Percentiles rank a stretch among this genome's conserved stretches.
Evolutionary conservation across 2,329 filamentous ascomycete genomes (phyloP).

Genomic region (Arthroderma sp.): DNA sequence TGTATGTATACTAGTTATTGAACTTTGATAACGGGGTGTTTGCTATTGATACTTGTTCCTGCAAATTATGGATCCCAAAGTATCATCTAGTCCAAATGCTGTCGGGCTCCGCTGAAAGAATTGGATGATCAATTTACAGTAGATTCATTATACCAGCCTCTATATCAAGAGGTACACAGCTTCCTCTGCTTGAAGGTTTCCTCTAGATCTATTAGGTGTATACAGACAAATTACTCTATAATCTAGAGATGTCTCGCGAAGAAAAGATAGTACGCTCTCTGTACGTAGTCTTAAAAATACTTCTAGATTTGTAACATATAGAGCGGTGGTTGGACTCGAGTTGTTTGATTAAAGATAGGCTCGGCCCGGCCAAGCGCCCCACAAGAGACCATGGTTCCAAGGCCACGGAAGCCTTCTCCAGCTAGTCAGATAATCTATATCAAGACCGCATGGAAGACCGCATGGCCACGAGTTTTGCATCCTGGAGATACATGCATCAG

Average conservation of each 20-base stretch:
- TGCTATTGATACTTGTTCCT: background rate
- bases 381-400: background rate
- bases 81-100: too few relatives aligned
- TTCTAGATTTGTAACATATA: background rate
- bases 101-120: too few relatives aligned
- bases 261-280: too few relatives aligned
- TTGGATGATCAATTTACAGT: too few relatives aligned
- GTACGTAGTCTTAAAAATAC: too few relatives aligned
- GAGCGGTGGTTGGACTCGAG: background rate
- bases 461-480: background rate
- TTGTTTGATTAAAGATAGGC: background rate
- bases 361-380: background rate
- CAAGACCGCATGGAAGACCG: background rate
- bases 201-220: too few relatives aligned
- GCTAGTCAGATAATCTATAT: background rate
- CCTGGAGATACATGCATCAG: background rate
- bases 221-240: too few relatives aligned
- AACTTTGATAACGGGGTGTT: background rate
- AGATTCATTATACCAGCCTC: too few relatives aligned
- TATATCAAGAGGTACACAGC: too few relatives aligned
- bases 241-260: too few relatives aligned
- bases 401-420: background rate
- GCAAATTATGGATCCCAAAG: too few relatives aligned
- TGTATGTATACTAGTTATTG: background rate
- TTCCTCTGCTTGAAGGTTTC: too few relatives aligned